A percentile compares a stretch with the other conserved stretches of the same genome.
Conservation (phyloP, 2,329 filamentous ascomycete genomes). For the Piedraia hortae region DNA sequence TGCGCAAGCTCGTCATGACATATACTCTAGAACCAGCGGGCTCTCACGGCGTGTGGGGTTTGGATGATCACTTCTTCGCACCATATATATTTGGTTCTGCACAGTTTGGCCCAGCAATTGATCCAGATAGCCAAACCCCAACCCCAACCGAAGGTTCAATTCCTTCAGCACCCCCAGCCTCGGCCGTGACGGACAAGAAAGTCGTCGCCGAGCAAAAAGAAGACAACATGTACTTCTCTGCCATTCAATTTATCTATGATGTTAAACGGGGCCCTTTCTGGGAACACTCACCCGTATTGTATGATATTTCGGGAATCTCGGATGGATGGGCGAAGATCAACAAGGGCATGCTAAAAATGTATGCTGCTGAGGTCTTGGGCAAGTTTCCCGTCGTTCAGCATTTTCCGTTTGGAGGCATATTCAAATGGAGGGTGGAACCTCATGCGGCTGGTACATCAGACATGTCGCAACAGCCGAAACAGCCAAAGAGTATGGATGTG, state of each 20-base stretch:
- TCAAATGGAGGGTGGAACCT: conserved; percentile 20
- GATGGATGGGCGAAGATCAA: conserved; percentile 96
- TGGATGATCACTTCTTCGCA: conserved; percentile 90
- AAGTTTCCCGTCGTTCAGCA: conserved; percentile 99
- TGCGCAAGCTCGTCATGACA: conserved; percentile 59
- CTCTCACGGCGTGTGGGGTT: conserved; percentile 88
- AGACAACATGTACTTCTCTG: conserved; percentile 60
- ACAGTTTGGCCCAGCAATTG: conserved; percentile 55
- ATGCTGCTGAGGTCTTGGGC: conserved; percentile 78
- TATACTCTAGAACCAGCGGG: conserved; percentile 90
- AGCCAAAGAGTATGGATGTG: conserved; percentile 8
- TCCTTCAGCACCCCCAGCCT: conserved; percentile 36
- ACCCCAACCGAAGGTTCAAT: conserved; percentile 61
- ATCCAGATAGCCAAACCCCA: conserved; percentile 15
- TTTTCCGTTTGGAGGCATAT: conserved; percentile 29
- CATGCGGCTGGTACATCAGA: conserved; percentile 7
- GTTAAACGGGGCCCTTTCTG: conserved; percentile 93
- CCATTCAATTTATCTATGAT: conserved; percentile 88
- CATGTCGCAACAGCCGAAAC: conserved; percentile 9
- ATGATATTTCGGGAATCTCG: conserved; percentile 73
- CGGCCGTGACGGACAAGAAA: conserved; percentile 26
- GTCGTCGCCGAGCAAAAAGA: conserved; percentile 16
- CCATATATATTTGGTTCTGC: conserved; percentile 91
- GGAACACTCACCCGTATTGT: conserved; percentile 77
- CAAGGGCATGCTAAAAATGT: conserved; percentile 96